Base-by-base conservation (phyloP, 495 filamentous ascomycete species). In the Podospora bellae-mahoneyi region DNA sequence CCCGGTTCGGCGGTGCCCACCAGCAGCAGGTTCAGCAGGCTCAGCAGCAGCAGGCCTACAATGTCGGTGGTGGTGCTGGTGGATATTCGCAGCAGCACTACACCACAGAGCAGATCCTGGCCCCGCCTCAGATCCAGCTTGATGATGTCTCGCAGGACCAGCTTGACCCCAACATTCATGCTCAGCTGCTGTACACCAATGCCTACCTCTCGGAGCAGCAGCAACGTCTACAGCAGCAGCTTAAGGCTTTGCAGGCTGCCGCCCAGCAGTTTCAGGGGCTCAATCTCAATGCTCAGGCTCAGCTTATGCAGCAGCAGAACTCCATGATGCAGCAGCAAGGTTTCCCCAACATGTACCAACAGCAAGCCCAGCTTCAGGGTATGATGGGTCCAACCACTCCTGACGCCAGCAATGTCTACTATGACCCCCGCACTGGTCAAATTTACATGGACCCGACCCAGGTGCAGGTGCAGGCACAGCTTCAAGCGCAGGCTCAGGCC, bases 131-230 rank as follows among this genome's bases (percentile, higher is more conserved):
- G 67, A 79, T 97, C 69, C 85, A 91, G 74, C 82, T 92, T 34
- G 84, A 87, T 65, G 88, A 91, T 69, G 83, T 85, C 44, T 84
- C 85, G 59, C 83, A 85, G 68, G 85, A 87, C 28, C 83, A 88
- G 68, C 89, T 96, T 76, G 93, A 97, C 73, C 92, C 93, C 66
- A 89, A 87, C 61, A 73, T 94, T 48, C 92, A 94, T 69, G 90
- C 91, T 64, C 91, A 95, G 76, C 79, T 97, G 68, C 84, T 96
- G 78, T 89, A 90, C 60, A 93, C 91, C 75, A 94, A 95, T 72
- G 78, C 92, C 62, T 93, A 94, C 69, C 82, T 97, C 48, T 91
- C 92, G 28, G 90, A 94, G 66, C 92, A 96, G 77, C 92, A 96
- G 78, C 91, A 95, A 79, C 89, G 90, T 61, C 84, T 97, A 62